phyloP scores from a whole-genome alignment of 1,284 basidiomycete species.

The Malassezia caprae region DNA sequence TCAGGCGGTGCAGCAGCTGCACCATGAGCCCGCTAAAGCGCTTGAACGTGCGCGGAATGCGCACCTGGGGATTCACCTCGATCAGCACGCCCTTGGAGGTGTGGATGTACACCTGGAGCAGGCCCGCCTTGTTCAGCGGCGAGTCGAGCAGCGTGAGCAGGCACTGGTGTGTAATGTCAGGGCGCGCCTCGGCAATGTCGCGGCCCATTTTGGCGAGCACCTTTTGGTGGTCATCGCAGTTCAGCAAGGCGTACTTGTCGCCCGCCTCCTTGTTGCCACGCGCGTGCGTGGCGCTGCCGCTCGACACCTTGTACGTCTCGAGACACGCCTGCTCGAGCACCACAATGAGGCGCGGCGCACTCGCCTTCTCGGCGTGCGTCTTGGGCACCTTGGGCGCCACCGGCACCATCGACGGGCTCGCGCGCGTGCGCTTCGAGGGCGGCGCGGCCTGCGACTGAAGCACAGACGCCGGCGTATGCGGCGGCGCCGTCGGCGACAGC shows the following conservation, averaged over 20 bases:
- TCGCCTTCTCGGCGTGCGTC: conserved; percentile 35
- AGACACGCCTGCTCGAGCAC: conserved; percentile 87
- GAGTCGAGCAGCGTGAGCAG: conserved; percentile 92
- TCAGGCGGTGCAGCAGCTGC: conserved; percentile 90
- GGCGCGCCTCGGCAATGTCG: conserved; percentile 93
- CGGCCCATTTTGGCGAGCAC: conserved; percentile 93
- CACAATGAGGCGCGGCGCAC: conserved; percentile 59
- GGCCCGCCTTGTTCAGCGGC: conserved; percentile 90
- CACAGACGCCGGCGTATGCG: conserved; percentile 12
- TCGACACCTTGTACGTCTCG: conserved; percentile 80
- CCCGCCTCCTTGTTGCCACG: conserved; percentile 47
- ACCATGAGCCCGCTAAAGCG: conserved; percentile 98
- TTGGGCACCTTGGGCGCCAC: conserved; percentile 43
- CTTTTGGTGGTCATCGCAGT: conserved; percentile 98
- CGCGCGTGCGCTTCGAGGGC: conserved; percentile 31
- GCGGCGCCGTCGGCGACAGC: conserved; percentile 10
- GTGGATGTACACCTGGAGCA: conserved; percentile 96
- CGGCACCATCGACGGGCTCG: conserved; percentile 40
- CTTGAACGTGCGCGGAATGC: conserved; percentile 97
- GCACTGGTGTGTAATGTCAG: conserved; percentile 99
- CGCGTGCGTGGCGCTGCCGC: conserved; percentile 48
- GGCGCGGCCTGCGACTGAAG: conserved; percentile 3
- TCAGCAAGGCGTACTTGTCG: conserved; percentile 89
- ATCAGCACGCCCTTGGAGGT: conserved; percentile 93
- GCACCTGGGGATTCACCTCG: conserved; percentile 94